phyloP scores from a whole-genome alignment of 108 stramenopile species.

The Parmales sp. region DNA sequence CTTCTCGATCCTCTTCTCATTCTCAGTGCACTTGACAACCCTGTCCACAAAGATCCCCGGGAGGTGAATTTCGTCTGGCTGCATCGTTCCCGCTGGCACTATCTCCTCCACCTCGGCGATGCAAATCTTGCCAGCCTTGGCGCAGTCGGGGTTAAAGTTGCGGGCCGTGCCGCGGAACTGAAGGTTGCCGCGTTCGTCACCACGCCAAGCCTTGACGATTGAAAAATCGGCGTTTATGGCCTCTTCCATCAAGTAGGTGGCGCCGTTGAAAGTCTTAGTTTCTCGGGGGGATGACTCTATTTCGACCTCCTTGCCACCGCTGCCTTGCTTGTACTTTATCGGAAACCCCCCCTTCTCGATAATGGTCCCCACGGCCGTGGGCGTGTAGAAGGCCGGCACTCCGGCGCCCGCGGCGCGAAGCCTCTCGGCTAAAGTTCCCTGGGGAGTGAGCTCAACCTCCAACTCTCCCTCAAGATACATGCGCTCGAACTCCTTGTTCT shows the following conservation, averaged over 20 bases:
- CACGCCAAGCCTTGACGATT: constrained; percentile 40
- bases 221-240: constrained; percentile 34
- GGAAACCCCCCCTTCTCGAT: constrained; percentile 39
- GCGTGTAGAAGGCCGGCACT: constrained; percentile 43
- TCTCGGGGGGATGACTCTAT: constrained; percentile 25
- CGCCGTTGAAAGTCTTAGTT: constrained; percentile 25
- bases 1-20: constrained; percentile 43
- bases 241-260: constrained; percentile 43
- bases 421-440: constrained; percentile 39
- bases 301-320: constrained; percentile 15
- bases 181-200: constrained; percentile 34
- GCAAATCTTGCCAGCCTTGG: constrained; percentile 29
- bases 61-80: constrained; percentile 32
- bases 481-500: constrained; percentile 44
- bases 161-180: constrained; percentile 34
- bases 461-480: constrained; percentile 23
- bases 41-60: constrained; percentile 42
- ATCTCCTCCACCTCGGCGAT: constrained; percentile 45
- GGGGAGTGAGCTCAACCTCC: constrained; percentile 41
- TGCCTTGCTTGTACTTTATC: constrained; percentile 34
- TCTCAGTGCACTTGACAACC: constrained; percentile 16
- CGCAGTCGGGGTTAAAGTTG: constrained; percentile 45
- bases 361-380: constrained; percentile 34
- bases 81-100: constrained; percentile 26
- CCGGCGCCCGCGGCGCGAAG: constrained; percentile 41